These are phyloP conservation scores for Eucalyptus sp. DNA, from an alignment of 345 rosid genomes.

Conservation along the genomic window DNA sequence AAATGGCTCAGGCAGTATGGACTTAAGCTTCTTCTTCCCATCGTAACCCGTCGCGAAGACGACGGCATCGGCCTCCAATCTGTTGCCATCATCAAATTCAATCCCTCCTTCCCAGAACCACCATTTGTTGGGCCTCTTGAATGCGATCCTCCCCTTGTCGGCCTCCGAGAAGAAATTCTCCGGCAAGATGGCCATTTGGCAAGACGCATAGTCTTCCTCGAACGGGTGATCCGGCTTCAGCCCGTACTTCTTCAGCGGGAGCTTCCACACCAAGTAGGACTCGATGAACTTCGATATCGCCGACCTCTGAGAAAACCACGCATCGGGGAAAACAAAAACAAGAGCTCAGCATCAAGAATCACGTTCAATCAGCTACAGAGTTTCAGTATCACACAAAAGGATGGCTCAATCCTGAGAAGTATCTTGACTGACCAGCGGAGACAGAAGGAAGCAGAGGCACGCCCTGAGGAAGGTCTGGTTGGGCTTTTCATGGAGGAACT, in stretches of 20 bases:
- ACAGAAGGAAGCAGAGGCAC: constrained; percentile 20
- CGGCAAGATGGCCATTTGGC: constrained; percentile 53
- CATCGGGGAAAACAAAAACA: neutral
- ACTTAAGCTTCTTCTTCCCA: constrained; percentile 34
- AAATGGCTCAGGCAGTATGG: constrained; percentile 27
- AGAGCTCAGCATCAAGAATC: neutral
- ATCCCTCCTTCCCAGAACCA: constrained; percentile 40
- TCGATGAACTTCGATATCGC: constrained; percentile 43
- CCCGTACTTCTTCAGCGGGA: constrained; percentile 37
- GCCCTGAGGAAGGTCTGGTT: constrained; percentile 21
- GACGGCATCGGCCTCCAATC: constrained; percentile 38
- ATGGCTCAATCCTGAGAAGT: neutral
- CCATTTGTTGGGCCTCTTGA: constrained; percentile 38
- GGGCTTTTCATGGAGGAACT: constrained; percentile 41
- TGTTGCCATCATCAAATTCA: constrained; percentile 27
- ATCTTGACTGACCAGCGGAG: constrained; percentile 31
- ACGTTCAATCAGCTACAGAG: neutral
- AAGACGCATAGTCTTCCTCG: constrained; percentile 43
- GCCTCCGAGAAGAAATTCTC: constrained; percentile 44
- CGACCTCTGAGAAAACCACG: constrained; percentile 13
- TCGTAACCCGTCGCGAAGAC: constrained; percentile 45
- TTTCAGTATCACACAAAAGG: neutral
- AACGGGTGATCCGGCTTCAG: constrained; percentile 51
- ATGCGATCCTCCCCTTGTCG: constrained; percentile 37
- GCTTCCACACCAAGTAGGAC: constrained; percentile 40